These are phyloP conservation scores for Phoenix dactylifera DNA, from an alignment of 176 grass and related monocot species.

Conservation along the genomic window DNA sequence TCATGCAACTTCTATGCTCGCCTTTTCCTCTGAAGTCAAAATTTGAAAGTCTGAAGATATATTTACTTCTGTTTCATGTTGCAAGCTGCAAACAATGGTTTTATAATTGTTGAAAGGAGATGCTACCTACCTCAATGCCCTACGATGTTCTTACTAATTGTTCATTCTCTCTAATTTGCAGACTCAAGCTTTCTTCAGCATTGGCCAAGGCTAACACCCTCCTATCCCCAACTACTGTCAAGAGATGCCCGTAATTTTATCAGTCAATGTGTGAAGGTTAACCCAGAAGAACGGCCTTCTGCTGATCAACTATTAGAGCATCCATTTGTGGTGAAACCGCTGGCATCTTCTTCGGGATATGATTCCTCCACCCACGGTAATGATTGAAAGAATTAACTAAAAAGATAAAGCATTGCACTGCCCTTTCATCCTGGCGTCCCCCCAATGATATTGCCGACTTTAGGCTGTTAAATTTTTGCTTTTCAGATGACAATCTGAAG, in stretches of 20 bases:
- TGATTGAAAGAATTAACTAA: constrained; percentile 7
- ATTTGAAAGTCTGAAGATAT: too few species aligned
- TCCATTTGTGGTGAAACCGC: constrained; percentile 50
- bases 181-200: constrained; percentile 62
- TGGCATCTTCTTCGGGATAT: constrained; percentile 29
- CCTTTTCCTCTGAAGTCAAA: too few species aligned
- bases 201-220: constrained; percentile 50
- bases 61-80: too few species aligned
- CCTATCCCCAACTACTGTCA: constrained; percentile 37
- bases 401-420: too few species aligned
- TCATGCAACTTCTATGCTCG: too few species aligned
- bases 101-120: too few species aligned
- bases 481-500: too few species aligned
- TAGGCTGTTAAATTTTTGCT: too few species aligned
- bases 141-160: background rate
- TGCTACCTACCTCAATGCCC: too few species aligned
- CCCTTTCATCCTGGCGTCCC: too few species aligned
- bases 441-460: too few species aligned
- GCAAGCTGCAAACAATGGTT: too few species aligned
- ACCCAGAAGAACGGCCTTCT: constrained; percentile 51
- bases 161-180: constrained; percentile 29
- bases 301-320: constrained; percentile 56
- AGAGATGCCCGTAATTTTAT: constrained; percentile 70
- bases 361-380: constrained; percentile 25
- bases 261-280: constrained; percentile 45